Conservation (phyloP, 108 stramenopile species). For the Parietichytrium sp. region DNA sequence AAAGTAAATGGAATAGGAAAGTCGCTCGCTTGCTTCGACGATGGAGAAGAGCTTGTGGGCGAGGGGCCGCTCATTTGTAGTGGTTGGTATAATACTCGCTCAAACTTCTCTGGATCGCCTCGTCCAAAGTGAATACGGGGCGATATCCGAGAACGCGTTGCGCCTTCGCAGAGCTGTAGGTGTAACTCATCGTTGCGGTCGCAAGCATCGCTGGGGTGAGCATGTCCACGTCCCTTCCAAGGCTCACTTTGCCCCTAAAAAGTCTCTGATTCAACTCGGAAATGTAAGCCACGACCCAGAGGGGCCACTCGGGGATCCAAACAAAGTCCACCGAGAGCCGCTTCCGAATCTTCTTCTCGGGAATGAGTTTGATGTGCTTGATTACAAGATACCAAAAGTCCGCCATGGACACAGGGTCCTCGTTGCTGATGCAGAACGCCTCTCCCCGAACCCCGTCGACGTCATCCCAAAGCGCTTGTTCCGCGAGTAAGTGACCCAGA, state of each 20-base stretch:
- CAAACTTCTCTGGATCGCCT: neutral
- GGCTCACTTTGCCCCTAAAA: neutral
- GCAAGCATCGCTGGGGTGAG: conserved; percentile 24
- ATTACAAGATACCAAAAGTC: conserved; percentile 15
- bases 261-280: neutral
- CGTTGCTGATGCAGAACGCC: conserved; percentile 35
- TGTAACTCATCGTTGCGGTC: conserved; percentile 6
- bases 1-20: too few species aligned
- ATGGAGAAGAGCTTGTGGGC: too few species aligned
- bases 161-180: conserved; percentile 17
- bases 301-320: neutral
- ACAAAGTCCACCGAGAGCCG: neutral
- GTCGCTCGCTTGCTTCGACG: too few species aligned
- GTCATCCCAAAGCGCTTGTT: neutral
- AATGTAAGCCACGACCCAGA: conserved; percentile 24
- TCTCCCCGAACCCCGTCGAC: neutral
- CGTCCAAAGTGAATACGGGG: conserved; percentile 29
- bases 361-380: neutral
- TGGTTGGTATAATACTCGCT: too few species aligned
- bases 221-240: conserved; percentile 13
- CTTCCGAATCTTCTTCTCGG: neutral
- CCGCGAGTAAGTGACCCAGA: conserved; percentile 28
- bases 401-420: conserved; percentile 21
- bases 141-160: neutral
- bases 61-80: too few species aligned